These are phyloP conservation scores for Magnolia officinalis DNA, from an alignment of 164 flowering plant genomes.

Conservation along the genomic window DNA sequence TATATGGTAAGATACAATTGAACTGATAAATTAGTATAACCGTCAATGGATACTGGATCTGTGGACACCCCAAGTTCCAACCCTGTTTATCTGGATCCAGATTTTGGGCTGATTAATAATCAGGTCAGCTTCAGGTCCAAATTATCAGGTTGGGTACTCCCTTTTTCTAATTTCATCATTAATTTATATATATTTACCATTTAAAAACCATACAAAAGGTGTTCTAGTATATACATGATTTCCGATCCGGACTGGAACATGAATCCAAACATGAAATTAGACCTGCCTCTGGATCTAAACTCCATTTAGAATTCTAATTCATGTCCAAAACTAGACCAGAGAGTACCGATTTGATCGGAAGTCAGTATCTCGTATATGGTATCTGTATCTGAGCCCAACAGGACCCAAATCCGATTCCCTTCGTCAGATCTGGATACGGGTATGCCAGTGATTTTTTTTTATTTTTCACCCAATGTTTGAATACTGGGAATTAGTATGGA, in stretches of 20 bases:
- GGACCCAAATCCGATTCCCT: too few species aligned
- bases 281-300: background rate
- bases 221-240: too few species aligned
- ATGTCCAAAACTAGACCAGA: background rate
- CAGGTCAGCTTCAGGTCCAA: background rate
- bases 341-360: background rate
- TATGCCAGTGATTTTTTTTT: too few species aligned
- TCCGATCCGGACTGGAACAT: too few species aligned
- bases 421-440: too few species aligned
- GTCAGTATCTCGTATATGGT: background rate
- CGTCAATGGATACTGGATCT: background rate
- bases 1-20: slow-evolving; percentile 38
- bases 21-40: background rate
- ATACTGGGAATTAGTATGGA: too few species aligned
- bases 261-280: too few species aligned
- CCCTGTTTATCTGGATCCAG: background rate
- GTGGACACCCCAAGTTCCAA: background rate
- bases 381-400: background rate
- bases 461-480: too few species aligned
- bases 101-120: background rate
- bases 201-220: too few species aligned
- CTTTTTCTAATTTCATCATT: too few species aligned
- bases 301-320: background rate
- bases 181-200: too few species aligned
- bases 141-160: too few species aligned